phyloP scores from a whole-genome alignment of 202 grass and related monocot species.

The Eragrostis tef region DNA sequence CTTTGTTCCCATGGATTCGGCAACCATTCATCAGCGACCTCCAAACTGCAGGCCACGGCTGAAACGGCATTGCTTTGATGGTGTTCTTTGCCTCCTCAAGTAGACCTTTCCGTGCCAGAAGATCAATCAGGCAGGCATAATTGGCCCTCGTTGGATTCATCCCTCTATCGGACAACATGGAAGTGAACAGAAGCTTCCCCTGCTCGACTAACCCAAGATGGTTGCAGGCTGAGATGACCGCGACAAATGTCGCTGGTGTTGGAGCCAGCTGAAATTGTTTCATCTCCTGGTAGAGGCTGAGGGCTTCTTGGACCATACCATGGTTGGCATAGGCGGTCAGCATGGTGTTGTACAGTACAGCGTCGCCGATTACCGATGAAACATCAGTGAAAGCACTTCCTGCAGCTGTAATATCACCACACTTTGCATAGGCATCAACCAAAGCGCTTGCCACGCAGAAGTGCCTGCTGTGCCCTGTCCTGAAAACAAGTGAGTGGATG shows the following conservation, averaged over 20 bases:
- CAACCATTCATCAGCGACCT: slow-evolving; percentile 63
- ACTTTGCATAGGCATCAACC: slow-evolving; percentile 64
- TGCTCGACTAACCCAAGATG: slow-evolving; percentile 58
- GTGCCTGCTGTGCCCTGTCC: slow-evolving; percentile 46
- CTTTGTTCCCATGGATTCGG: slow-evolving; percentile 52
- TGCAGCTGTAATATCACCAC: slow-evolving; percentile 49
- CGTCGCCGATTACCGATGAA: slow-evolving; percentile 43
- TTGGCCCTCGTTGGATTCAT: slow-evolving; percentile 52
- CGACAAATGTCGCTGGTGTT: slow-evolving; percentile 59
- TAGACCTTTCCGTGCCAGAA: slow-evolving; percentile 61
- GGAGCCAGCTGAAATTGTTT: slow-evolving; percentile 39
- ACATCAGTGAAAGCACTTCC: slow-evolving; percentile 31
- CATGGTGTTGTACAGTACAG: slow-evolving; percentile 67
- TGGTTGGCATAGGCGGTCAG: slow-evolving; percentile 69
- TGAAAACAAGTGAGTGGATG: slow-evolving; percentile 51
- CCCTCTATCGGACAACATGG: slow-evolving; percentile 44
- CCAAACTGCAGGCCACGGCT: slow-evolving; percentile 61
- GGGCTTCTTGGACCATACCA: slow-evolving; percentile 48
- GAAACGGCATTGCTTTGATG: slow-evolving; percentile 57
- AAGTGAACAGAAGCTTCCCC: slow-evolving; percentile 50
- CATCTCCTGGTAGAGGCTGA: slow-evolving; percentile 54
- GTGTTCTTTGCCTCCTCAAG: slow-evolving; percentile 53
- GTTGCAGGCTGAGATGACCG: slow-evolving; percentile 56
- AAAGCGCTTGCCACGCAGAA: slow-evolving; percentile 58
- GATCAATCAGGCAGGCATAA: slow-evolving; percentile 61